A percentile compares a stretch with the other conserved stretches of the same genome.
Evolutionary conservation across 139 green algal genomes (phyloP).

Genomic region (Ulvella scutata): DNA sequence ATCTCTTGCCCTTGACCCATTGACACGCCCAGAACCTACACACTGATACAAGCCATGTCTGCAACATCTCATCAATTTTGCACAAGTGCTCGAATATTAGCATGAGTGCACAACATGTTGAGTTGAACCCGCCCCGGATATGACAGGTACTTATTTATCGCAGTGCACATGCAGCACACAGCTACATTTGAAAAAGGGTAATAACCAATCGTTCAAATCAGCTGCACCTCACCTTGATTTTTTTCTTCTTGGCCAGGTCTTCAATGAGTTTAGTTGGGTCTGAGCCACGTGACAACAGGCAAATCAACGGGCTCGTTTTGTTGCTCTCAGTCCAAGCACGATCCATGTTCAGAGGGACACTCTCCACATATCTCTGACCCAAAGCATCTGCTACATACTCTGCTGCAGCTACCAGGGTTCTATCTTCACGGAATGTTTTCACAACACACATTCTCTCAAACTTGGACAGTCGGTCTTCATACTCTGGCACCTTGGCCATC

Average conservation of each 20-base stretch:
- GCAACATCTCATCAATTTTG: too few species aligned
- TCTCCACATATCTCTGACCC: constrained; percentile 75
- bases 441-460: constrained; percentile 87
- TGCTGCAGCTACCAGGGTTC: constrained; percentile 66
- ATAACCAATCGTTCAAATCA: too few species aligned
- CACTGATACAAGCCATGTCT: too few species aligned
- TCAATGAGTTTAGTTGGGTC: constrained; percentile 90
- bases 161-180: too few species aligned
- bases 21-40: constrained; percentile 55
- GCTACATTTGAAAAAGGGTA: too few species aligned
- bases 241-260: constrained; percentile 86
- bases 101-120: too few species aligned
- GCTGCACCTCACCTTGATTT: constrained; percentile 74
- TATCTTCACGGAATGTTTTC: constrained; percentile 79
- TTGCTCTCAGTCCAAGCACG: constrained; percentile 40
- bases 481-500: constrained; percentile 74
- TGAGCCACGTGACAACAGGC: constrained; percentile 69
- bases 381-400: constrained; percentile 75
- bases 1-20: constrained; percentile 90
- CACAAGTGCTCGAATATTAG: too few species aligned
- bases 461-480: constrained; percentile 67
- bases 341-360: constrained; percentile 76
- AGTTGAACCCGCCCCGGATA: too few species aligned
- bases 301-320: constrained; percentile 64
- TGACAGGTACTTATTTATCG: too few species aligned